Percentiles rank a stretch among this genome's conserved stretches.
Evolutionary conservation across 2,329 filamentous ascomycete species (phyloP).

Genomic region (Beauveria rudraprayagi): DNA sequence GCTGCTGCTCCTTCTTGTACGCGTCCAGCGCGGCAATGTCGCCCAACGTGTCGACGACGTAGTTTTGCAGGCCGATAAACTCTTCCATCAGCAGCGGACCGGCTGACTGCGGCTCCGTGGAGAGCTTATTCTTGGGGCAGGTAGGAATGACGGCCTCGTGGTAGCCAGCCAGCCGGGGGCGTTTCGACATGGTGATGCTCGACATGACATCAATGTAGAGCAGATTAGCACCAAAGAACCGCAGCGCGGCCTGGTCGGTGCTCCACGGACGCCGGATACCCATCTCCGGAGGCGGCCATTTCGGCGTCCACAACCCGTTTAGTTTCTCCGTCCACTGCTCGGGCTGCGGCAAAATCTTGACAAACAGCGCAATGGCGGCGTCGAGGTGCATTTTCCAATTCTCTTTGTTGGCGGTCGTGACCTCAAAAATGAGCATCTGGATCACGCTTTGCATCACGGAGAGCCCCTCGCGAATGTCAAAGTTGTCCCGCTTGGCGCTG

Average conservation of each 20-base stretch:
- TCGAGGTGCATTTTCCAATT: constrained; percentile 44
- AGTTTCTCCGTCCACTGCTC: constrained; percentile 30
- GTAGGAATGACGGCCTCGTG: constrained; percentile 32
- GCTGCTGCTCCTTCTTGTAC: constrained; percentile 44
- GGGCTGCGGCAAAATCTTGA: constrained; percentile 33
- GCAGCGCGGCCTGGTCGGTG: constrained; percentile 37
- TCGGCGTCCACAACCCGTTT: constrained; percentile 21
- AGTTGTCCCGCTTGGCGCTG: constrained; percentile 23
- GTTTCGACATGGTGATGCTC: constrained; percentile 35
- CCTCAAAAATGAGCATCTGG: constrained; percentile 47
- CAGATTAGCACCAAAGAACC: constrained; percentile 39
- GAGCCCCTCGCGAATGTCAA: constrained; percentile 26
- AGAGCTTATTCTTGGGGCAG: constrained; percentile 16
- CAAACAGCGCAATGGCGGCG: constrained; percentile 41
- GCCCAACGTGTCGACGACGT: constrained; percentile 46
- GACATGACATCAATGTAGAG: constrained; percentile 43
- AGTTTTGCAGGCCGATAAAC: constrained; percentile 49
- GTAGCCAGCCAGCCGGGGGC: constrained; percentile 35
- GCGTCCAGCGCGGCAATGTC: constrained; percentile 45
- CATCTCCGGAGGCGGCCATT: constrained; percentile 28
- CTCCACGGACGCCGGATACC: constrained; percentile 31
- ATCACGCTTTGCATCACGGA: constrained; percentile 42
- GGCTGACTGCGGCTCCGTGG: constrained; percentile 16
- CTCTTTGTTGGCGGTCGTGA: constrained; percentile 34
- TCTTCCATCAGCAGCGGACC: constrained; percentile 37